These are phyloP conservation scores for Leptomonas pyrrhocoris DNA, from an alignment of 208 protist genomes.

Conservation along the genomic window DNA sequence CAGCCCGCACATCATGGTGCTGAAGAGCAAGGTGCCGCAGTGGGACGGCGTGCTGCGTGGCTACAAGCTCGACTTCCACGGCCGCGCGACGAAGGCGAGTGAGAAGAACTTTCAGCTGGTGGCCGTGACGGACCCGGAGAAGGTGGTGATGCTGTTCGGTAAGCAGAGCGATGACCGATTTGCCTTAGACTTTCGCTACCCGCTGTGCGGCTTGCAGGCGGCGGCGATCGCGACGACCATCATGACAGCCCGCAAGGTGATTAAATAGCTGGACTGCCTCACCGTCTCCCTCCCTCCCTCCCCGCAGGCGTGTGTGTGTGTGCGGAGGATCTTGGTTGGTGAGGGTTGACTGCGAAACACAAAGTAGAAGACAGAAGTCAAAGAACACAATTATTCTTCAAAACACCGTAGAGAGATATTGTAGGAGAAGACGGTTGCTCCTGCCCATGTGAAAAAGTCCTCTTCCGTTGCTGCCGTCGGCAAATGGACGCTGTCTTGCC, in stretches of 20 bases:
- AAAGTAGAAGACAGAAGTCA: background rate
- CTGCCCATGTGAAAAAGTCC: no score
- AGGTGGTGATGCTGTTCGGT: constrained; percentile 56
- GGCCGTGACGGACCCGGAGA: constrained; percentile 28
- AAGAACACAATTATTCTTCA: no score
- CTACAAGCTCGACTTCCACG: constrained; percentile 50
- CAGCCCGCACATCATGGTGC: constrained; percentile 44
- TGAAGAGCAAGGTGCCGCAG: constrained; percentile 41
- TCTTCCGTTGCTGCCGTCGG: no score
- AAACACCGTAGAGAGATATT: no score
- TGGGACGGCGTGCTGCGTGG: constrained; percentile 48
- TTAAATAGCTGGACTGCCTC: no score
- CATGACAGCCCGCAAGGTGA: constrained; percentile 30
- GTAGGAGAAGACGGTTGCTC: no score
- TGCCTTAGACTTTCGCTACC: constrained; percentile 47
- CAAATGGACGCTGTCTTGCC: no score
- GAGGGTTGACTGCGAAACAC: background rate
- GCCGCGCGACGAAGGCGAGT: constrained; percentile 42
- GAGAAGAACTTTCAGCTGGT: constrained; percentile 61
- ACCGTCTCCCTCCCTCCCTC: no score
- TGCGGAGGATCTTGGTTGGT: background rate
- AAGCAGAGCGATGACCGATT: constrained; percentile 43
- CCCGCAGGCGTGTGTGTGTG: no score
- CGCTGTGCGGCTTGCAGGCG: constrained; percentile 44
- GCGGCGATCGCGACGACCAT: constrained; percentile 42